Percentiles rank a stretch among this genome's conserved stretches.
phyloP scores from a whole-genome alignment of 2,329 filamentous ascomycete genomes.

The Epichloe gansuensis region DNA sequence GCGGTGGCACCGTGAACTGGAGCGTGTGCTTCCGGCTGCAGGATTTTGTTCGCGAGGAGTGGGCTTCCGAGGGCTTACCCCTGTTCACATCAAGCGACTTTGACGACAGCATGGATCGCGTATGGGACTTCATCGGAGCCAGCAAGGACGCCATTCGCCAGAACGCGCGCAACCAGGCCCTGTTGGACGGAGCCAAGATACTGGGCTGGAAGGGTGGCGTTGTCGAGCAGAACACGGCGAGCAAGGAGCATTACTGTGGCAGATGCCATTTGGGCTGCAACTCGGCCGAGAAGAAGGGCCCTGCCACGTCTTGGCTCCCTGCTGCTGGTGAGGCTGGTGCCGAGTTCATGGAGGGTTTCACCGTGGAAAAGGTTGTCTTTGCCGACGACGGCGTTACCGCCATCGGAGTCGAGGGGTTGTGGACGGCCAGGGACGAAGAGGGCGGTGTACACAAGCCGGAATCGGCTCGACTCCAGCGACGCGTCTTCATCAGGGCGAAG shows the following conservation, averaged over 20 bases:
- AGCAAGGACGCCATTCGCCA: constrained; percentile 52
- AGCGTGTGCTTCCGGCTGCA: constrained; percentile 54
- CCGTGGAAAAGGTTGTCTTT: constrained; percentile 59
- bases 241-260: constrained; percentile 61
- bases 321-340: constrained; percentile 68
- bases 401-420: constrained; percentile 58
- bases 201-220: constrained; percentile 57
- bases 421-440: constrained; percentile 56
- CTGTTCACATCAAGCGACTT: constrained; percentile 65
- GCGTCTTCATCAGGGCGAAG: constrained; percentile 63
- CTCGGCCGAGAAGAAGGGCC: constrained; percentile 64
- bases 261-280: constrained; percentile 49
- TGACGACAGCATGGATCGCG: constrained; percentile 65
- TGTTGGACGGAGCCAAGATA: constrained; percentile 64
- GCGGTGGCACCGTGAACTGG: constrained; percentile 85
- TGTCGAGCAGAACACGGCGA: constrained; percentile 70
- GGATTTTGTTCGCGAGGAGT: constrained; percentile 65
- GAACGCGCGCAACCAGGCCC: constrained; percentile 54
- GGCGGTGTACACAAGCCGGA: constrained; percentile 41
- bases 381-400: constrained; percentile 44
- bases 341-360: constrained; percentile 71
- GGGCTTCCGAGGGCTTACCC: constrained; percentile 55
- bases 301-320: constrained; percentile 62
- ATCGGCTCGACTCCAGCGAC: constrained; percentile 37
- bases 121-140: constrained; percentile 70